phyloP scores from a whole-genome alignment of 306 rosid genomes.

The Prunus salicina region DNA sequence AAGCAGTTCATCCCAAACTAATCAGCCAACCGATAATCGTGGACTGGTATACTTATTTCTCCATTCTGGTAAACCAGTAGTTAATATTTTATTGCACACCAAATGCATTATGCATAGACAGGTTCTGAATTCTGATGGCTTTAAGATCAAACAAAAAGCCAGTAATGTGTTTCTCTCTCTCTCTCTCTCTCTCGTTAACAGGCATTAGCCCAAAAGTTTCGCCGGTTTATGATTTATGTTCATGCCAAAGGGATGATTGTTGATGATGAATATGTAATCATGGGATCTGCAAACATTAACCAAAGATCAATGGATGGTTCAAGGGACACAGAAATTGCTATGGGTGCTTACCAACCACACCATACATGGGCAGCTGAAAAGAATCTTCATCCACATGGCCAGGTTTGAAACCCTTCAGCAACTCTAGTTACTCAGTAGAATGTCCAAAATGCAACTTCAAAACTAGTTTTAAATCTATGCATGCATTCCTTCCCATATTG shows the following conservation, averaged over 20 bases:
- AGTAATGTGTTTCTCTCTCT: background rate
- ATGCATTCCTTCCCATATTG: background rate
- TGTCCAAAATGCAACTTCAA: background rate
- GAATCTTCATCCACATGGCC: constrained; percentile 57
- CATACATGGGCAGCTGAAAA: constrained; percentile 44
- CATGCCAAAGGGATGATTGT: constrained; percentile 78
- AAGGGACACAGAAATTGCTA: constrained; percentile 75
- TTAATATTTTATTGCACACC: background rate
- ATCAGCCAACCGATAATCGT: constrained; percentile 40
- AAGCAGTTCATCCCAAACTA: background rate
- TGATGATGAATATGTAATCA: constrained; percentile 58
- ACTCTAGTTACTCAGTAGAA: background rate
- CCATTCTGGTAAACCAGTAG: background rate
- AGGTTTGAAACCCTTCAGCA: constrained; percentile 38
- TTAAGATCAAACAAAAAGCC: background rate
- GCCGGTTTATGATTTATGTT: constrained; percentile 71
- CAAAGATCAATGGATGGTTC: constrained; percentile 83
- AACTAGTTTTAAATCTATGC: background rate
- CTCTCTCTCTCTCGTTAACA: constrained; percentile 21
- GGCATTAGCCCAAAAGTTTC: constrained; percentile 45
- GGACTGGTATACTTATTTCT: constrained; percentile 38
- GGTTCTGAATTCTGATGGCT: background rate
- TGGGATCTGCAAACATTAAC: constrained; percentile 79
- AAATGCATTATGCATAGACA: background rate
- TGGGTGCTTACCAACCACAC: constrained; percentile 78